These are phyloP conservation scores for Trichosporon asahii DNA, from an alignment of 1,284 basidiomycete species.

Conservation along the genomic window DNA sequence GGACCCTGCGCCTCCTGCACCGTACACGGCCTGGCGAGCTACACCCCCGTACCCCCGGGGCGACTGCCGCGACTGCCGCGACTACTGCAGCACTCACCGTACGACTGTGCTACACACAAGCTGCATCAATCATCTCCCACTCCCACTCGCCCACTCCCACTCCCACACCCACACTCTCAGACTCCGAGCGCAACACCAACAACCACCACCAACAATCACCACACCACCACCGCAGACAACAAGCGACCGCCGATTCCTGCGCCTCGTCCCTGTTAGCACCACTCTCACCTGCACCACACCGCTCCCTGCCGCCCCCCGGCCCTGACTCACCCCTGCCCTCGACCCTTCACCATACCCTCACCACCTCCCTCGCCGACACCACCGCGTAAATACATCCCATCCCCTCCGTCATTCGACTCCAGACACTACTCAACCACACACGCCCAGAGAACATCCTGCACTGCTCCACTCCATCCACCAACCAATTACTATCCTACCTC, in stretches of 20 bases:
- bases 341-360: not conserved
- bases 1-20: not conserved
- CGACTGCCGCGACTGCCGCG: too few relatives aligned
- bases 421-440: not conserved
- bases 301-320: not conserved
- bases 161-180: not conserved
- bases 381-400: not conserved
- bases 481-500: not conserved
- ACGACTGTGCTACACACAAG: not conserved
- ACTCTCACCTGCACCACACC: not conserved
- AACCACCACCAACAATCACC: not conserved
- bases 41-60: too few relatives aligned
- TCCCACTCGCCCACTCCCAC: too few relatives aligned
- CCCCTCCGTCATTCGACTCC: not conserved
- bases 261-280: not conserved
- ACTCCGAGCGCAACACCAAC: not conserved
- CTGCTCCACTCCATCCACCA: not conserved
- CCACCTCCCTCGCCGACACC: not conserved
- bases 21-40: not conserved
- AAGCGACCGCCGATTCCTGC: not conserved
- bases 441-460: not conserved
- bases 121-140: not conserved
- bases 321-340: not conserved
- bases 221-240: too few relatives aligned
- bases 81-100: not conserved